Conservation (phyloP, 179 eudicot species). For the Spinacia oleracea region DNA sequence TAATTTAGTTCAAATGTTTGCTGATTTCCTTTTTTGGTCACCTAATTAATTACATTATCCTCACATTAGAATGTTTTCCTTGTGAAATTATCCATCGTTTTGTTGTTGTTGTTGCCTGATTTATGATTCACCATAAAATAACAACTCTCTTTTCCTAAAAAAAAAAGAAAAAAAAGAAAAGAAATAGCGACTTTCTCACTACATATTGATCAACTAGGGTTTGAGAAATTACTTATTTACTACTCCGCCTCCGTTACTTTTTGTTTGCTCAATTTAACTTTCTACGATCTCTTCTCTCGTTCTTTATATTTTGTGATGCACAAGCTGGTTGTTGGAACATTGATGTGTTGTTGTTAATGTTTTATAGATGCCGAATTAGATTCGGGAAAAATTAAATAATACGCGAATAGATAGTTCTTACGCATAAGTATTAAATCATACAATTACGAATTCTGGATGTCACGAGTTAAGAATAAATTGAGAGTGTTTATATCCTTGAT, state of each 20-base stretch:
- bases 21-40: neutral
- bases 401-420: neutral
- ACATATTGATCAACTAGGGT: slow-evolving; percentile 1
- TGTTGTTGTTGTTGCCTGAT: too few species aligned
- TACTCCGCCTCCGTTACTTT: too few species aligned
- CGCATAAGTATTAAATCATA: neutral
- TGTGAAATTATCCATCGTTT: too few species aligned
- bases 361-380: neutral
- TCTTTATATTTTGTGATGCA: neutral
- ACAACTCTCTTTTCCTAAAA: too few species aligned
- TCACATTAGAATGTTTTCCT: neutral
- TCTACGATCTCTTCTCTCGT: too few species aligned
- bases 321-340: too few species aligned
- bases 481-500: too few species aligned
- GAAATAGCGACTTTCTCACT: neutral
- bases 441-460: neutral
- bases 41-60: neutral
- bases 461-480: too few species aligned
- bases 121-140: neutral
- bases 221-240: neutral
- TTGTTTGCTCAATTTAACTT: too few species aligned
- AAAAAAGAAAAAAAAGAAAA: too few species aligned
- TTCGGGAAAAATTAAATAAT: neutral
- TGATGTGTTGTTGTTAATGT: neutral
- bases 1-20: neutral